Evolutionary conservation across 495 filamentous ascomycete genomes (phyloP), one percentile per base, ranked within the genome.

Genomic region (Pyronema omphalodes): DNA sequence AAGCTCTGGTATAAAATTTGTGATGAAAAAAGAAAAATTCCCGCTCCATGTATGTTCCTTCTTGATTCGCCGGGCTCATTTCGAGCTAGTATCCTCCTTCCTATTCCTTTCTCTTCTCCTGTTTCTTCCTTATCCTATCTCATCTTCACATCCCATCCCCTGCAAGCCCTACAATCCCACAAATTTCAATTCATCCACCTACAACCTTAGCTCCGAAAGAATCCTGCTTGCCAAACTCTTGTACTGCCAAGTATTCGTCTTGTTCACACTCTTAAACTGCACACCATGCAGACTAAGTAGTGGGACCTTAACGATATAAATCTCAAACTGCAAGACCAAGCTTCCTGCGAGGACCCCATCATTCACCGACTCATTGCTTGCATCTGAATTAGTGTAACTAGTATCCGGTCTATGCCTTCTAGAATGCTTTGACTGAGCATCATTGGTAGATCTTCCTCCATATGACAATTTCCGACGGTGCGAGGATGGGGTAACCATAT

Each of bases 171-270:
- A 36, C 35, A 50, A 55, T 15, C 39, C 39, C 39, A 43, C 12
- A 43, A 6, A 43, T 1, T 43, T 12, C 12, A 6, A 17, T 6
- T 3, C 6, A 17, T 6, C 39, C 39, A 43, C 39, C 19, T 69
- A 95, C 56, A 98, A 75, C 65, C 84, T 77, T 64, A 99, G 67
- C 60, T 89, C 88, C 62, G 82, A 76, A 58, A 99, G 71, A 66
- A 99, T 96, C 64, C 84, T 85, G 67, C 93, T 86, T 43, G 91
- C 91, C 85, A 96, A 87, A 57, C 86, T 84, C 71, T 94, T 93
- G 66, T 95, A 99, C 68, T 94, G 88, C 88, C 88, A 95, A 57
- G 91, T 94, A 39, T 88, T 85, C 6, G 91, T 93, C 33, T 85
- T 79, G 50, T 46, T 66, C 44, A 96, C 80, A 67, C 89, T 86